Percentiles rank a stretch among this genome's conserved stretches.
Conservation (phyloP, 2,329 filamentous ascomycete genomes). For the Botrytis porri region DNA sequence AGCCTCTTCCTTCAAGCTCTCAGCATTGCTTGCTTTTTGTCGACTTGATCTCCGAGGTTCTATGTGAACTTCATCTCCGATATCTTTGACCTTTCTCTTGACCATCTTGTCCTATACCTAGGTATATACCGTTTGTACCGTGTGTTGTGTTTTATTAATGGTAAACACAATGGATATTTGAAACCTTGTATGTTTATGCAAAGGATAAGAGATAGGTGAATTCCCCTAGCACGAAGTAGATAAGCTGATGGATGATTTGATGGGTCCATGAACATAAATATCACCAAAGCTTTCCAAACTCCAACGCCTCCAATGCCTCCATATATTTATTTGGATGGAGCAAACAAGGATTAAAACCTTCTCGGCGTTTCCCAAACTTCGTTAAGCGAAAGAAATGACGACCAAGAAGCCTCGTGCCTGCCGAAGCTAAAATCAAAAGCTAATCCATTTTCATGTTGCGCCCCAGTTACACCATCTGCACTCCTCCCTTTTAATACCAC, state of each 20-base stretch:
- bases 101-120: conserved; percentile 29
- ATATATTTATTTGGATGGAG: background rate
- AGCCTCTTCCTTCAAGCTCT: conserved; percentile 21
- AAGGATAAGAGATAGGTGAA: background rate
- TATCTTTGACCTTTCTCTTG: conserved; percentile 34
- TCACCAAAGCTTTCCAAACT: conserved; percentile 1
- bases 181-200: conserved; percentile 9
- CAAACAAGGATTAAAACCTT: background rate
- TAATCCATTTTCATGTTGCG: conserved; percentile 1
- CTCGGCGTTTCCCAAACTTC: conserved; percentile 11
- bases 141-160: background rate
- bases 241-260: background rate
- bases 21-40: conserved; percentile 17
- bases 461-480: conserved; percentile 8
- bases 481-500: conserved; percentile 9
- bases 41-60: conserved; percentile 33
- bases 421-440: conserved; percentile 14
- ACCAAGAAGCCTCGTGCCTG: conserved; percentile 14
- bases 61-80: conserved; percentile 14
- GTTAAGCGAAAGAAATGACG: conserved; percentile 18
- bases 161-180: background rate
- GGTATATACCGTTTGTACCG: background rate
- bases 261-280: background rate
- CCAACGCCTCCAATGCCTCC: background rate
- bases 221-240: background rate